These are phyloP conservation scores for Myxozyma nipponensis DNA, from an alignment of 805 yeast genomes.

Conservation along the genomic window DNA sequence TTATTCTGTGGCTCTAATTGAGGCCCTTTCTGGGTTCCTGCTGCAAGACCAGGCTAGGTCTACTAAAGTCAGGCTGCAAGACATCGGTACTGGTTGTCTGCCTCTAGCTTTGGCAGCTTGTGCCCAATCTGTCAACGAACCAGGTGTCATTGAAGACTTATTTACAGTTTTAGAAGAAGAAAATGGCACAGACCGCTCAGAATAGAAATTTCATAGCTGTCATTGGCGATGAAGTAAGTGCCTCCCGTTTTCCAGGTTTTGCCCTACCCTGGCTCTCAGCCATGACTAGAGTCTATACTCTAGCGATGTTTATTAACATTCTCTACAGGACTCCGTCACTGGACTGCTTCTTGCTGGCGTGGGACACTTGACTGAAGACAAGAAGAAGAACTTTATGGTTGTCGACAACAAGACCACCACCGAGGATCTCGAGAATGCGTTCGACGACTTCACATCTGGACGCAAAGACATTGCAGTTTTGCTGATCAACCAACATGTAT, in stretches of 20 bases:
- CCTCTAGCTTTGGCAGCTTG: no score
- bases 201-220: slow-evolving; percentile 86
- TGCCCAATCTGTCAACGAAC: no score
- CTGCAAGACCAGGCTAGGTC: no score
- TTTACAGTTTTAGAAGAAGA: background rate
- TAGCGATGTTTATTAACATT: background rate
- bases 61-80: no score
- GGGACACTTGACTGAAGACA: slow-evolving; percentile 67
- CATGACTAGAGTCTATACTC: background rate
- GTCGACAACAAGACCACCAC: slow-evolving; percentile 75
- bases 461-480: slow-evolving; percentile 91
- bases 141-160: no score
- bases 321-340: slow-evolving; percentile 71
- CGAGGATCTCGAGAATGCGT: slow-evolving; percentile 70
- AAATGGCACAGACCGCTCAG: slow-evolving; percentile 31
- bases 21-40: no score
- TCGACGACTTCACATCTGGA: slow-evolving; percentile 64
- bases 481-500: slow-evolving; percentile 79
- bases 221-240: slow-evolving; percentile 77
- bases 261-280: background rate
- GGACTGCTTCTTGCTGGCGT: slow-evolving; percentile 93
- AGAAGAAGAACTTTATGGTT: slow-evolving; percentile 73
- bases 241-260: background rate
- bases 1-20: no score
- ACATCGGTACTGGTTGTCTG: no score